Conservation (phyloP, 768 basidiomycete genomes). For the Suillus sp. region DNA sequence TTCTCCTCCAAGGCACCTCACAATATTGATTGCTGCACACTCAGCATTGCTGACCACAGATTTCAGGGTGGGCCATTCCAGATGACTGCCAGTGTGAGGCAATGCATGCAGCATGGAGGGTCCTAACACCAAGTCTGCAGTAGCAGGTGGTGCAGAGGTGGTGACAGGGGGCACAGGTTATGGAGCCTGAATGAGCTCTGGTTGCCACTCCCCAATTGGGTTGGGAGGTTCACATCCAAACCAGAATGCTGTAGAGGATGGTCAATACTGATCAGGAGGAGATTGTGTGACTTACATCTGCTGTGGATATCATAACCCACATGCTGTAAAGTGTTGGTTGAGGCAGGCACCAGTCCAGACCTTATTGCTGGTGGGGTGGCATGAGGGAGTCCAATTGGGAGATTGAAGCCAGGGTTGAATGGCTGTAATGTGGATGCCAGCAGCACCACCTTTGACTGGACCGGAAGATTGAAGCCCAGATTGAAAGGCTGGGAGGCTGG, state of each 20-base stretch:
- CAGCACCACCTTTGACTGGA: no score
- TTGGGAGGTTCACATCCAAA: neutral
- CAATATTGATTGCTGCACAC: no score
- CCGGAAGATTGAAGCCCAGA: neutral
- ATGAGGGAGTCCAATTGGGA: neutral
- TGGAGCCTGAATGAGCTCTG: neutral
- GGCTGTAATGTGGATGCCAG: no score
- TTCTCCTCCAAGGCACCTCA: no score
- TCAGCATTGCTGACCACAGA: no score
- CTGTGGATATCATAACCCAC: neutral
- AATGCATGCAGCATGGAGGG: no score
- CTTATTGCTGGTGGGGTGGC: neutral
- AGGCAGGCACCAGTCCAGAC: no score
- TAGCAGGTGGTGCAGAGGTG: no score
- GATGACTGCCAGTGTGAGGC: no score
- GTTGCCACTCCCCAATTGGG: neutral
- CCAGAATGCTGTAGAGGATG: neutral
- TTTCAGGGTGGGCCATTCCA: no score
- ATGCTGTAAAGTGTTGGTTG: neutral
- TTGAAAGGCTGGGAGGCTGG: neutral
- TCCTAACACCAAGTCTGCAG: no score
- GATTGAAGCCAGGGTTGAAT: neutral
- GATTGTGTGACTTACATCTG: neutral
- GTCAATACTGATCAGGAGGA: neutral
- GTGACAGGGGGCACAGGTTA: neutral